Percentiles rank a stretch among this genome's conserved stretches.
Conservation (phyloP, 1,284 basidiomycete genomes). For the Salmacisia buchloeana region DNA sequence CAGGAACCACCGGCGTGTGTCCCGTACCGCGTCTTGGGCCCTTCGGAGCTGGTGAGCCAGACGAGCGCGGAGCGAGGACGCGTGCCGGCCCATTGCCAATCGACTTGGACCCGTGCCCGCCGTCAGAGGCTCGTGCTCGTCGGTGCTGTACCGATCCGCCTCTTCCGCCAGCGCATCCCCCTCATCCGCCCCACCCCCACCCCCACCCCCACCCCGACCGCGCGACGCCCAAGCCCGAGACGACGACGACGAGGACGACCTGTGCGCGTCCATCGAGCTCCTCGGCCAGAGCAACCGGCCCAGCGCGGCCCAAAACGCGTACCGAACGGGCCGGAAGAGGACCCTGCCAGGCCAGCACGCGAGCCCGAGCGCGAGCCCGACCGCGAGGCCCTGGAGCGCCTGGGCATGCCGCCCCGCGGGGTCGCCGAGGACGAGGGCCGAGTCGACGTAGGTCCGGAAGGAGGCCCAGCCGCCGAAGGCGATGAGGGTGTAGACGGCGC, state of each 20-base stretch:
- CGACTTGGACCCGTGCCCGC: too few relatives aligned
- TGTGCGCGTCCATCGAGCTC: not conserved
- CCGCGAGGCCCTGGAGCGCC: constrained; percentile 32
- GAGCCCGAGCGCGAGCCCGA: constrained; percentile 23
- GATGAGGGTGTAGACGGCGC: constrained; percentile 24
- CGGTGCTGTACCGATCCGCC: not conserved
- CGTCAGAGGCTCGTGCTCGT: too few relatives aligned
- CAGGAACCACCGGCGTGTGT: constrained; percentile 53
- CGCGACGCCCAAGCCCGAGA: not conserved
- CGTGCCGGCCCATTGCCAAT: not conserved
- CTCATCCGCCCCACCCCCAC: not conserved
- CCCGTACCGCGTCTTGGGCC: not conserved
- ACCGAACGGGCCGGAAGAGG: constrained; percentile 24
- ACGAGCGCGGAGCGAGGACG: not conserved
- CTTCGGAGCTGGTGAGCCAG: not conserved
- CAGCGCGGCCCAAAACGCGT: not conserved
- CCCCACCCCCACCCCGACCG: not conserved
- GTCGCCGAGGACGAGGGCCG: constrained; percentile 19
- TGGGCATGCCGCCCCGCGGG: constrained; percentile 38
- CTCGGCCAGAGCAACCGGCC: not conserved
- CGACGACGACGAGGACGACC: not conserved
- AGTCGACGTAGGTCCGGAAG: constrained; percentile 37
- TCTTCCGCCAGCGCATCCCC: not conserved
- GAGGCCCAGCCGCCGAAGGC: constrained; percentile 35
- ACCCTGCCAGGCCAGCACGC: constrained; percentile 39